phyloP scores from a whole-genome alignment of 2,329 filamentous ascomycete species.

The Colletotrichum sansevieriae region DNA sequence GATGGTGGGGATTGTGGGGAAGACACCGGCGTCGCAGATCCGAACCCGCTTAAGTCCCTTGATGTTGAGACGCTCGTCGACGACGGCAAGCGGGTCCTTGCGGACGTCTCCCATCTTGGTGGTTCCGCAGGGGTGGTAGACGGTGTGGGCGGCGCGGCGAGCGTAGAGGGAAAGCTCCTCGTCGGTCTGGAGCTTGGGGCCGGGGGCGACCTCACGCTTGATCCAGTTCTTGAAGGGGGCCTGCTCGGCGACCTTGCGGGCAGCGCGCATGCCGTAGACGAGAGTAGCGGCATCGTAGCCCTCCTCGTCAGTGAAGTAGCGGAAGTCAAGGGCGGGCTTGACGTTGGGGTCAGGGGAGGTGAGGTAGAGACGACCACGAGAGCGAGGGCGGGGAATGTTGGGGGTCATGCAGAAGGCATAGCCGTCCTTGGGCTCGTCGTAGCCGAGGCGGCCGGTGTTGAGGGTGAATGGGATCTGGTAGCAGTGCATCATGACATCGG shows the following conservation, averaged over 20 bases:
- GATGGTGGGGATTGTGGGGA: slow-evolving; percentile 87
- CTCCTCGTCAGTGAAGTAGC: slow-evolving; percentile 89
- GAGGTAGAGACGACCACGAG: slow-evolving; percentile 81
- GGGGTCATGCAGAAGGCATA: slow-evolving; percentile 95
- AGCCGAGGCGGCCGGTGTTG: slow-evolving; percentile 86
- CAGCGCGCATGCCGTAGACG: slow-evolving; percentile 81
- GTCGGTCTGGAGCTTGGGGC: slow-evolving; percentile 79
- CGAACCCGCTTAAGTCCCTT: slow-evolving; percentile 54
- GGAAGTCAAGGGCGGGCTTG: slow-evolving; percentile 88
- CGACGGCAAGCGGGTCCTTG: slow-evolving; percentile 80
- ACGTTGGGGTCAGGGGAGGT: slow-evolving; percentile 80
- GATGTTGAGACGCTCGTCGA: slow-evolving; percentile 52
- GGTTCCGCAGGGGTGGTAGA: slow-evolving; percentile 48
- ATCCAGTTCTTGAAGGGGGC: slow-evolving; percentile 86
- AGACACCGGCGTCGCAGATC: slow-evolving; percentile 72
- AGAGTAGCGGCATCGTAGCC: slow-evolving; percentile 88
- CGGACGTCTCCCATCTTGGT: slow-evolving; percentile 59
- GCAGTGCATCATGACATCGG: slow-evolving; percentile 96
- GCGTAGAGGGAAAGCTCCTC: slow-evolving; percentile 87
- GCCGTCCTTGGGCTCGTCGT: slow-evolving; percentile 71
- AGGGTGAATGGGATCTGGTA: slow-evolving; percentile 94
- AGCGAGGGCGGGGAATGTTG: slow-evolving; percentile 87
- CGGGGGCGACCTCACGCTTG: slow-evolving; percentile 84
- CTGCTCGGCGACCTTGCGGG: slow-evolving; percentile 81
- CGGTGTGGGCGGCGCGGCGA: slow-evolving; percentile 76